A percentile compares a stretch with the other conserved stretches of the same genome.
These are phyloP conservation scores for Penstemon barbatus DNA, from an alignment of 257 asterid species.

Conservation along the genomic window DNA sequence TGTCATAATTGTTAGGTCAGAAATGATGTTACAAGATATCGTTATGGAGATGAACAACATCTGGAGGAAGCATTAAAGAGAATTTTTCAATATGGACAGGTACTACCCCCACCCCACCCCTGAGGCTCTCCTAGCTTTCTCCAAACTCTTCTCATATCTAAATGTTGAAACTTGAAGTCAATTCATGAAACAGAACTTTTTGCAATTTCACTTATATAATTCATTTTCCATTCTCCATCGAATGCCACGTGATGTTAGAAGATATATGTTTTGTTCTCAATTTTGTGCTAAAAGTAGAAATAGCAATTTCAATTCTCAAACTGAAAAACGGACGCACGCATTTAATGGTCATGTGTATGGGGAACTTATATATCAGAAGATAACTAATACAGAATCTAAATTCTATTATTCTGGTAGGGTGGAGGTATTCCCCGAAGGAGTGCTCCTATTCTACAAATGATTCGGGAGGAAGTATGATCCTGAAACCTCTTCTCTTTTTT, in stretches of 20 bases:
- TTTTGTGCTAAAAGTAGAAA: not conserved
- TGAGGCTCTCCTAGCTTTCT: not conserved
- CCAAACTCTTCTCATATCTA: not conserved
- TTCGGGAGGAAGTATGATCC: slow-evolving; percentile 83
- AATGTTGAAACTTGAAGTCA: not conserved
- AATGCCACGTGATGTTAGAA: too few species aligned
- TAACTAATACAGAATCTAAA: slow-evolving; percentile 1
- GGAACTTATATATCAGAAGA: not conserved
- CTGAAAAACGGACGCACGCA: not conserved
- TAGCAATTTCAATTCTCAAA: too few species aligned
- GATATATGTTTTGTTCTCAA: too few species aligned
- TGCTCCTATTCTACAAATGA: slow-evolving; percentile 76
- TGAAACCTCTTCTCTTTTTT: slow-evolving; percentile 26
- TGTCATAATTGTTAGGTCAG: slow-evolving; percentile 67
- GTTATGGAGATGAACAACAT: slow-evolving; percentile 98
- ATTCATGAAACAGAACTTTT: not conserved
- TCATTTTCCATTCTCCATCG: too few species aligned
- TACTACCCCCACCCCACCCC: slow-evolving; percentile 18
- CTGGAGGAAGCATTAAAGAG: slow-evolving; percentile 93
- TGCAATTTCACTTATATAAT: too few species aligned
- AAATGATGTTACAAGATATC: slow-evolving; percentile 88
- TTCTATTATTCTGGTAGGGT: slow-evolving; percentile 53
- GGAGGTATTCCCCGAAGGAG: slow-evolving; percentile 95
- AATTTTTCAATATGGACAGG: slow-evolving; percentile 95
- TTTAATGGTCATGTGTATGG: too few species aligned